Percentiles rank a stretch among this genome's conserved stretches.
Evolutionary conservation across 257 asterid genomes (phyloP).

Genomic region (Salvia splendens): DNA sequence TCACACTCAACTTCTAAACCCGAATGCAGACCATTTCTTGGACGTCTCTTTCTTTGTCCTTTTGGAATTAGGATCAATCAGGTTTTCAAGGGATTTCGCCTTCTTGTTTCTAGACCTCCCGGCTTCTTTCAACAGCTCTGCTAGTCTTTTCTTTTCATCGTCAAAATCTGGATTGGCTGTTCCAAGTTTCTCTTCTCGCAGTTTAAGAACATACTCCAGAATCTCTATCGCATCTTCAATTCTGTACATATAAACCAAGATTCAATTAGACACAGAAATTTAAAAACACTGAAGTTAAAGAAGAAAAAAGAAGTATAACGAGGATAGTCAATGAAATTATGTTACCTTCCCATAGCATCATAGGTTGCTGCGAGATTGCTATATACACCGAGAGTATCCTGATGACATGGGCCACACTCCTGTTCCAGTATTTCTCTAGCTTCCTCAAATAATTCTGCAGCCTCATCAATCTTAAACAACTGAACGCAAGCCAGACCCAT

Average conservation of each 20-base stretch:
- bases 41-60: conserved; percentile 79
- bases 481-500: conserved; percentile 99
- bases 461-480: conserved; percentile 92
- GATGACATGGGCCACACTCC: conserved; percentile 93
- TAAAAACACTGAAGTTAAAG: no score
- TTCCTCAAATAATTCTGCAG: conserved; percentile 96
- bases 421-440: conserved; percentile 88
- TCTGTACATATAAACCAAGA: conserved; percentile 42
- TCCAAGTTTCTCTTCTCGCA: conserved; percentile 98
- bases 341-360: conserved; percentile 99
- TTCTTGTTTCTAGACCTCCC: conserved; percentile 90
- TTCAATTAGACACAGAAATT: no score
- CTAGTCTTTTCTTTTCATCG: conserved; percentile 92
- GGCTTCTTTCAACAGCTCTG: conserved; percentile 95
- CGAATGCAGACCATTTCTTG: conserved; percentile 96
- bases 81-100: conserved; percentile 92
- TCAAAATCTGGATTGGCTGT: conserved; percentile 97
- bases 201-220: conserved; percentile 82
- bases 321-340: background rate
- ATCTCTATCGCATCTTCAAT: conserved; percentile 97
- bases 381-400: conserved; percentile 95
- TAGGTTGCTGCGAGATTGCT: conserved; percentile 98
- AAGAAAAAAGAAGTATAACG: no score
- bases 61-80: conserved; percentile 78
- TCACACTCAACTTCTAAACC: conserved; percentile 70